A percentile compares a stretch with the other conserved stretches of the same genome.
These are phyloP conservation scores for Lentinula detonsa DNA, from an alignment of 768 basidiomycete genomes.

Conservation along the genomic window DNA sequence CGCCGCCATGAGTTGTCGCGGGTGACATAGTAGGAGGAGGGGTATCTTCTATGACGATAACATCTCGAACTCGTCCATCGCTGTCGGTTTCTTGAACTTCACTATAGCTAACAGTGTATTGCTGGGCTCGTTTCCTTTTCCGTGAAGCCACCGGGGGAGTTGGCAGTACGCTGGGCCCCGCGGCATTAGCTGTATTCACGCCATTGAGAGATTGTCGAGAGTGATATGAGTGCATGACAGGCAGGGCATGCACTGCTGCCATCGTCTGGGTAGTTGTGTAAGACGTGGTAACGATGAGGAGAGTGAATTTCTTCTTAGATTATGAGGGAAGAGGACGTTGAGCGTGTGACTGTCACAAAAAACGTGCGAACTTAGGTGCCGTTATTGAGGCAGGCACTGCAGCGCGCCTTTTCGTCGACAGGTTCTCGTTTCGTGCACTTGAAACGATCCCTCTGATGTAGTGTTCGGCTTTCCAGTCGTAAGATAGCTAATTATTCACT, in stretches of 20 bases:
- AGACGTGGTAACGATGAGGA: constrained; percentile 21
- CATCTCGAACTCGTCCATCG: constrained; percentile 71
- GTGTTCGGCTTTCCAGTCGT: too few relatives aligned
- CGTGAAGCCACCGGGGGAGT: constrained; percentile 69
- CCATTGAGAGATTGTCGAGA: constrained; percentile 53
- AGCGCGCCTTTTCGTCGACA: neutral
- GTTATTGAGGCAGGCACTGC: neutral
- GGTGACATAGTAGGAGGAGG: constrained; percentile 80
- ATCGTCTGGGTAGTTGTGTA: constrained; percentile 47
- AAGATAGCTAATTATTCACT: too few relatives aligned
- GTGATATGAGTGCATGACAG: constrained; percentile 50
- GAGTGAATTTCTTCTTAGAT: neutral
- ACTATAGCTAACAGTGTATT: constrained; percentile 80
- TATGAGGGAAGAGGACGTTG: neutral
- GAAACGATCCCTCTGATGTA: neutral
- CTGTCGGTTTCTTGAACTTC: constrained; percentile 85
- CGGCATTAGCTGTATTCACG: constrained; percentile 30
- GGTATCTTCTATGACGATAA: constrained; percentile 92
- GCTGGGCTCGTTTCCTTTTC: constrained; percentile 79
- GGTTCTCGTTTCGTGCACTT: neutral
- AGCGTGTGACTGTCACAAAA: neutral
- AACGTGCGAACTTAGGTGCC: neutral
- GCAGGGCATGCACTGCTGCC: constrained; percentile 69
- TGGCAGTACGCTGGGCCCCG: constrained; percentile 59
- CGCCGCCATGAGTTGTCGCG: constrained; percentile 63